Evolutionary conservation across 2,329 filamentous ascomycete genomes (phyloP).

Genomic region (Herpotrichia juniperi): DNA sequence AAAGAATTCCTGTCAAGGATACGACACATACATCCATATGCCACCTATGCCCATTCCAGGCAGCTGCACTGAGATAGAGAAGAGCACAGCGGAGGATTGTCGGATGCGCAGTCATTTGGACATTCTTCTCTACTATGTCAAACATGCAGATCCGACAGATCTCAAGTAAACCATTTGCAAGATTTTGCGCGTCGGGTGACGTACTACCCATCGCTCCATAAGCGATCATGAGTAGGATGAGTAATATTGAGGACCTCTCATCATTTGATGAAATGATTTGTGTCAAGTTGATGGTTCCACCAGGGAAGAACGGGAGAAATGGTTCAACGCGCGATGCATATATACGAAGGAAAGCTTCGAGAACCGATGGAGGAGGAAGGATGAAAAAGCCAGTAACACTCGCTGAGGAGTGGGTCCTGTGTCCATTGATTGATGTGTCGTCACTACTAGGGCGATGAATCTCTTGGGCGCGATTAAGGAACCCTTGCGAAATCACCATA

Average conservation of each 20-base stretch:
- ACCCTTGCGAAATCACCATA: slow-evolving; percentile 46
- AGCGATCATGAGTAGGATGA: slow-evolving; percentile 10
- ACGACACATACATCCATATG: slow-evolving; percentile 56
- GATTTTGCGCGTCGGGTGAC: slow-evolving; percentile 4
- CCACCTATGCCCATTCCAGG: slow-evolving; percentile 75
- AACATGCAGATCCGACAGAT: slow-evolving; percentile 65
- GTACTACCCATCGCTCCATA: slow-evolving; percentile 10
- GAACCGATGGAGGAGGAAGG: slow-evolving; percentile 62
- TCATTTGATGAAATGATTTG: slow-evolving; percentile 1
- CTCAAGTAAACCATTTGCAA: slow-evolving; percentile 11
- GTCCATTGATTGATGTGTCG: background rate
- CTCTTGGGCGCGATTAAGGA: slow-evolving; percentile 10
- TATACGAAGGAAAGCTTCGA: slow-evolving; percentile 55
- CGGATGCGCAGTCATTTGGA: slow-evolving; percentile 46
- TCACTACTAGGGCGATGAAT: background rate
- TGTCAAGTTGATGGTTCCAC: background rate
- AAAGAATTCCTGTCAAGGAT: background rate
- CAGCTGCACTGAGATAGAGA: slow-evolving; percentile 67
- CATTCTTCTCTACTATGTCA: slow-evolving; percentile 55
- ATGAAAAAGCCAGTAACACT: slow-evolving; percentile 52
- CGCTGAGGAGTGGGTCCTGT: background rate
- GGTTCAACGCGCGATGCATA: slow-evolving; percentile 10
- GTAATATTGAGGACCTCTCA: slow-evolving; percentile 6
- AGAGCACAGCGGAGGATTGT: slow-evolving; percentile 66
- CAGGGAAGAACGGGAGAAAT: slow-evolving; percentile 10